phyloP scores from a whole-genome alignment of 2,329 filamentous ascomycete genomes.

The Nothopassalora personata region DNA sequence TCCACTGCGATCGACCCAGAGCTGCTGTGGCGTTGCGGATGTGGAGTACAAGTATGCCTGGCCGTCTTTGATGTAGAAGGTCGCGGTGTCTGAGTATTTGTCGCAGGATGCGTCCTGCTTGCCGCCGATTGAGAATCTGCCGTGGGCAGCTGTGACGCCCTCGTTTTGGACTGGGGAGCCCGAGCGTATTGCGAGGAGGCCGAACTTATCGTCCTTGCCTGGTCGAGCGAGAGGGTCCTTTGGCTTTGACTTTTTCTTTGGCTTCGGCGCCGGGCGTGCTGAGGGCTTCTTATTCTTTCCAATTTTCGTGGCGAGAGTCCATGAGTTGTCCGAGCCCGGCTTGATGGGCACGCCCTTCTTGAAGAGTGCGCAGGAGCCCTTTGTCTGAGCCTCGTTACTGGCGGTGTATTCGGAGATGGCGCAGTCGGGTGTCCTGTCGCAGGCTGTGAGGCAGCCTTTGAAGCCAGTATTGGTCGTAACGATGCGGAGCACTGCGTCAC shows the following conservation, averaged over 20 bases:
- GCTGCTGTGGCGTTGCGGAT: conserved; percentile 8
- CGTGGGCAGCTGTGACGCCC: conserved; percentile 13
- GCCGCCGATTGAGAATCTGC: conserved; percentile 16
- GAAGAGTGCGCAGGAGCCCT: conserved; percentile 10
- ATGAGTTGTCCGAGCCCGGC: not conserved
- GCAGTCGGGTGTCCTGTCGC: conserved; percentile 12
- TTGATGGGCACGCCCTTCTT: not conserved
- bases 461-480: conserved; percentile 7
- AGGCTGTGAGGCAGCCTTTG: conserved; percentile 13
- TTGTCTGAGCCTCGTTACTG: conserved; percentile 4
- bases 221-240: not conserved
- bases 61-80: conserved; percentile 9
- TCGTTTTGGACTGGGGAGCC: conserved; percentile 18
- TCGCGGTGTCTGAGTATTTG: conserved; percentile 3
- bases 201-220: conserved; percentile 9
- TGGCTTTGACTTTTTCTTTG: not conserved
- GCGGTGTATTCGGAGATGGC: conserved; percentile 8
- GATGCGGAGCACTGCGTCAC: conserved; percentile 3
- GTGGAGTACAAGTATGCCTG: conserved; percentile 8
- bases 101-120: conserved; percentile 12
- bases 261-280: not conserved
- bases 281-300: not conserved
- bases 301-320: not conserved
- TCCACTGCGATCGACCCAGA: conserved; percentile 14
- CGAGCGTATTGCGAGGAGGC: conserved; percentile 18